Conservation (phyloP, 1,284 basidiomycete genomes). For the Mycena citricolor region DNA sequence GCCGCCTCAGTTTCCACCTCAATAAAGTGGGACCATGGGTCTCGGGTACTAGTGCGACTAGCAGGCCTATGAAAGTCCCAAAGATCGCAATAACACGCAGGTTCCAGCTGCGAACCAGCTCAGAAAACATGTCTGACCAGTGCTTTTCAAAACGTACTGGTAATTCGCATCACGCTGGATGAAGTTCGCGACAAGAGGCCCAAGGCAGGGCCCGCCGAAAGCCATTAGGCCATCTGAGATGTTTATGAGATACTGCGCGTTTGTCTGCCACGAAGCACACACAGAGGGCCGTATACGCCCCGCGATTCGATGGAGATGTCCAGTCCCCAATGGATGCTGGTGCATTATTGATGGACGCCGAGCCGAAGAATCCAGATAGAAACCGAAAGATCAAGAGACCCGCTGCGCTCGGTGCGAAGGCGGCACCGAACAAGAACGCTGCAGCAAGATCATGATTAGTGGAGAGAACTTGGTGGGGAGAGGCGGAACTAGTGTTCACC, state of each 20-base stretch:
- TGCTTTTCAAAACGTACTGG: slow-evolving; percentile 11
- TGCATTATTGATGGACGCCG: slow-evolving; percentile 15
- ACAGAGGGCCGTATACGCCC: slow-evolving; percentile 13
- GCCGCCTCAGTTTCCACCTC: slow-evolving; percentile 13
- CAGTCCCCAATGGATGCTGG: slow-evolving; percentile 21
- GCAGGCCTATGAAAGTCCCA: slow-evolving; percentile 10
- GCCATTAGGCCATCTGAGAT: slow-evolving; percentile 16
- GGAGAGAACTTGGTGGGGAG: no score
- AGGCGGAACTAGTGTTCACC: slow-evolving; percentile 5
- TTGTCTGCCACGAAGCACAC: neutral
- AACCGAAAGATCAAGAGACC: slow-evolving; percentile 18
- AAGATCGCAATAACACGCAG: slow-evolving; percentile 21
- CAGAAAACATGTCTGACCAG: no score
- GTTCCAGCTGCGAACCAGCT: slow-evolving; percentile 17
- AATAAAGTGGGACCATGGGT: slow-evolving; percentile 20
- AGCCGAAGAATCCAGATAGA: slow-evolving; percentile 18
- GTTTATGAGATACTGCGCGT: neutral
- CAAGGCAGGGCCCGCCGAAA: slow-evolving; percentile 21
- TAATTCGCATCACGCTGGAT: slow-evolving; percentile 15
- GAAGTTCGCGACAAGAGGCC: slow-evolving; percentile 16
- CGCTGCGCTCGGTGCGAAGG: slow-evolving; percentile 16
- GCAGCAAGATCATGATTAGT: neutral
- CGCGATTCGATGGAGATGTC: slow-evolving; percentile 4
- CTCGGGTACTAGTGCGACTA: slow-evolving; percentile 15
- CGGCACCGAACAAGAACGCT: slow-evolving; percentile 18